Base-by-base conservation (phyloP, 1,284 basidiomycete genomes). In the Sparassis latifolia region DNA sequence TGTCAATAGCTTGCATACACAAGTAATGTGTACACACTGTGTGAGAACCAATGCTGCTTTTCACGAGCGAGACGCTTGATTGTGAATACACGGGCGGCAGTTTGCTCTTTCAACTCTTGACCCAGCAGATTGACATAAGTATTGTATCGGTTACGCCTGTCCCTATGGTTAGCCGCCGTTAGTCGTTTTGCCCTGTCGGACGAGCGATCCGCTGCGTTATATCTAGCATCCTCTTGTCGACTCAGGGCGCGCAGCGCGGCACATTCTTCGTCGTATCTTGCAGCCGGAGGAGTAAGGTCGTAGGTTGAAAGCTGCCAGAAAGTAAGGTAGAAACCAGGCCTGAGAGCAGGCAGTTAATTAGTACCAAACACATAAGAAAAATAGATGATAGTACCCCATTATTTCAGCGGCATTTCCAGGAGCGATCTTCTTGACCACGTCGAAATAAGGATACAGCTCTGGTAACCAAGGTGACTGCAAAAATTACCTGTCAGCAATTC, bases 301-400 rank as follows among this genome's bases (percentile, higher is more conserved):
- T 92, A 90, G 30, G 87, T 86, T 0, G 89, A 88, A 49, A 97
- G 67, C 65, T 96, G 92, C 95, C 95, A 97, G 70, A 97, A 98
- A 0, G 92, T 92, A 41, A 91, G 71, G 59, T 93, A 95, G 70
- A 97, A 97, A 2, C 84, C 87, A 33, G 90, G 84, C 4, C 92
- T 94, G 57, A 38, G 20, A 20, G 41, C 52, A 39, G 5, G 57
- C 49, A 20, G 53, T 28, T 42, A 33, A 47, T 49, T 29, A 50
- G 30, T 47, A 33, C 33, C 33, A 49, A 48, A 44, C 45, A 32
- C 40, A 37, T 10, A 46, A 45, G n/a, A 41, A 42, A 48, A 12
- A 38, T 29, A 44, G 43, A 31, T 29, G 5, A 7, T 66, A 81
- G 58, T 62, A 91, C 89, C 90, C 89, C 57, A 93, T 79, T 46